Evolutionary conservation across 179 eudicot species (phyloP), one percentile per base, ranked within the genome.

Genomic region (Beta lomatogona): DNA sequence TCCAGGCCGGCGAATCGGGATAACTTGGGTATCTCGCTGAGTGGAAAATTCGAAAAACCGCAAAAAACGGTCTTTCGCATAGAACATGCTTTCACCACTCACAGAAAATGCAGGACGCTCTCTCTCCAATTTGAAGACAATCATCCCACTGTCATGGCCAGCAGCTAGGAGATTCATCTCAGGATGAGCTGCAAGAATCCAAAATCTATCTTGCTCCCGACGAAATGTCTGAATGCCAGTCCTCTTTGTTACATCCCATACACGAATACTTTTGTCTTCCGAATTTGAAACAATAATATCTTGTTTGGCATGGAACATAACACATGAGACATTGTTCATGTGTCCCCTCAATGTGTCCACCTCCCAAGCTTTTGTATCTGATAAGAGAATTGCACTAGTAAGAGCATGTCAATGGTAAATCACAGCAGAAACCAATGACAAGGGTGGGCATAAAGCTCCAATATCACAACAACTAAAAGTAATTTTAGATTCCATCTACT

Each of bases 361-460:
- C 78, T 95, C 99, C 99, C 99, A 95, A 66, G 99, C 99, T 89
- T 95, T 95, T 69, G 99, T 94, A 87, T 95, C 99, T 95, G 92
- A 72, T 80, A 89, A 22, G 78, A 71, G 61, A 36, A 70, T 45
- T n/a, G 15, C 8, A 1, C 52, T 31, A 77, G 58, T 16, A 63
- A 76, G 82, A 61, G 70, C 55, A 79, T 71, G 75, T 57, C 68
- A 19, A 80, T 61, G 9, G 61, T 71, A 31, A 59, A 76, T 9
- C 50, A 25, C 13, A 46, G 78, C 52, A 71, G 64, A 45, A 65
- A 77, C 45, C 44, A 5, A 64, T 36, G 22, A 14, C 25, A 61
- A 28, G 19, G 28, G 44, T 19, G 45, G 52, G 7, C 59, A 79
- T 4, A 19, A 21, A 70, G 28, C 7, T 48, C 58, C 71, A 15